Conservation (phyloP, 108 stramenopile species). For the Mediolabrus comicus region DNA sequence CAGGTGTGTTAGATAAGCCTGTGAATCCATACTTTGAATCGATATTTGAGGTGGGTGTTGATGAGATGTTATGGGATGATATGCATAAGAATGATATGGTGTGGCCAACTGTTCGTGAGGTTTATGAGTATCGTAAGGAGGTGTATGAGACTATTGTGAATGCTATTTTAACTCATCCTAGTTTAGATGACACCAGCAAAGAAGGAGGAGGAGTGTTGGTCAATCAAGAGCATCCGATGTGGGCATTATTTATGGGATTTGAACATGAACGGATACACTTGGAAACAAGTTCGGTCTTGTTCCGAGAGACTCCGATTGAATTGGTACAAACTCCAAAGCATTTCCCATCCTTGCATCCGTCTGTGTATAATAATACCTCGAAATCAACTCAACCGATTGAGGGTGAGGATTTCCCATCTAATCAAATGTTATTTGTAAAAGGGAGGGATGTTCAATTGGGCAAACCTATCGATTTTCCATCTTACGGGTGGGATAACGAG, state of each 20-base stretch:
- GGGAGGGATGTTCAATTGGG: conserved; percentile 69
- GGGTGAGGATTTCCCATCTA: conserved; percentile 65
- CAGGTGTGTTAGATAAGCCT: conserved; percentile 74
- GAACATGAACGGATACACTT: conserved; percentile 97
- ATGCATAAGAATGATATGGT: conserved; percentile 89
- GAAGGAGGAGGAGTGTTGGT: conserved; percentile 48
- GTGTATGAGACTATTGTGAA: conserved; percentile 75
- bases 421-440: conserved; percentile 66
- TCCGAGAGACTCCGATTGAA: conserved; percentile 87
- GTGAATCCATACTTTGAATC: conserved; percentile 87
- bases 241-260: conserved; percentile 89
- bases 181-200: conserved; percentile 59
- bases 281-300: conserved; percentile 93
- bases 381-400: conserved; percentile 52
- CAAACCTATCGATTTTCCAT: conserved; percentile 86
- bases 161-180: conserved; percentile 77
- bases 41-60: conserved; percentile 94
- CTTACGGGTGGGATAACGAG: conserved; percentile 97
- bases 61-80: conserved; percentile 97
- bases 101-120: conserved; percentile 90
- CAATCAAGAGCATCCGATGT: conserved; percentile 79
- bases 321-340: conserved; percentile 73
- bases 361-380: conserved; percentile 29
- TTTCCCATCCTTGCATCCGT: conserved; percentile 84
- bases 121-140: conserved; percentile 79